These are phyloP conservation scores for Hypoxylon lenormandii DNA, from an alignment of 495 filamentous ascomycete genomes.

Conservation along the genomic window DNA sequence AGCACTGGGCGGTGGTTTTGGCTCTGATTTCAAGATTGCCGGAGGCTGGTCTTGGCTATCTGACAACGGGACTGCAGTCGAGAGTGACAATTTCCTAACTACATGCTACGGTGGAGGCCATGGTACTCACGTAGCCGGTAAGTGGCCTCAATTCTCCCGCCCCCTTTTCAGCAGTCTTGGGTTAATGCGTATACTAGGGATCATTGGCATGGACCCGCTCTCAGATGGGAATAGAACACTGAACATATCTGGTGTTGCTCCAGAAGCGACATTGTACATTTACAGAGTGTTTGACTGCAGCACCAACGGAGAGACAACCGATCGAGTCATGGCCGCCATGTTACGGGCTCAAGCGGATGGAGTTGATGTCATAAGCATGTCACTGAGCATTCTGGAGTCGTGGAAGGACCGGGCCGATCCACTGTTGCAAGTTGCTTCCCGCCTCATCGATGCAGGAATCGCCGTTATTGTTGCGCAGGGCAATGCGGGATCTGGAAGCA, in stretches of 20 bases:
- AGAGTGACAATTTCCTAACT: constrained; percentile 28
- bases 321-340: constrained; percentile 57
- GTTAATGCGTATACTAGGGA: constrained; percentile 32
- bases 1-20: constrained; percentile 61
- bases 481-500: constrained; percentile 41
- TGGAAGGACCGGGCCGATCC: constrained; percentile 39
- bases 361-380: constrained; percentile 60
- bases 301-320: constrained; percentile 42
- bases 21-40: constrained; percentile 58
- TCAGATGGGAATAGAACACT: constrained; percentile 42
- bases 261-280: constrained; percentile 59
- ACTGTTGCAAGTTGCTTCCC: constrained; percentile 28
- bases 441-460: constrained; percentile 40
- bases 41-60: constrained; percentile 56
- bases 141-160: background rate
- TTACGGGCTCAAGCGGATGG: constrained; percentile 57
- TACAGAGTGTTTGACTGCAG: constrained; percentile 58
- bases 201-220: constrained; percentile 52
- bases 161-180: background rate
- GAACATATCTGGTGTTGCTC: constrained; percentile 57
- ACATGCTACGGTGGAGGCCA: constrained; percentile 55
- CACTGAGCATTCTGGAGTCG: constrained; percentile 36
- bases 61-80: constrained; percentile 41
- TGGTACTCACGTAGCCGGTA: constrained; percentile 59
- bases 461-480: constrained; percentile 46